Evolutionary conservation across 805 yeast species (phyloP), one percentile per base, ranked within the genome.

Genomic region (Ascoidea rubescens): DNA sequence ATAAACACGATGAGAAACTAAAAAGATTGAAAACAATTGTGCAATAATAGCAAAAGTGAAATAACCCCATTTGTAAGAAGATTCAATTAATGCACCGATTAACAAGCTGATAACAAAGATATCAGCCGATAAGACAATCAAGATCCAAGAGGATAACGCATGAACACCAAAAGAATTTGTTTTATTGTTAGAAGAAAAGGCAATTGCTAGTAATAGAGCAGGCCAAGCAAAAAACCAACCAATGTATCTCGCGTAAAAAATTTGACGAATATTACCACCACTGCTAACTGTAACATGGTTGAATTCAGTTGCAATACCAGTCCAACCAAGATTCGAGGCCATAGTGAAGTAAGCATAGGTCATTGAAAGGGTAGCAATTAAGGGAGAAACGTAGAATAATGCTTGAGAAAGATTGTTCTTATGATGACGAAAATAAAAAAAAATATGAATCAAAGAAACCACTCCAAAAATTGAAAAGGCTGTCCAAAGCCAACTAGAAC

Each of bases 51-150:
- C 46, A 59, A 73, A 70, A n/a, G 71, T 64, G 56, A 67, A 73
- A 65, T 71, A 73, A 64, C 78, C 78, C 78, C 78, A 74, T 62
- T 69, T 74, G 59, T 75, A 75, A 52, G 73, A 65, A 14, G 78
- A 68, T 50, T 62, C 59, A 50, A 74, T 72, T 48, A 74, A 62
- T 47, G 65, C 56, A 58, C 75, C 78, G 58, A 73, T 64, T 59
- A 75, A 67, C 30, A 71, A 66, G 51, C 73, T 71, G 53, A 75
- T 66, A 37, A 71, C 74, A 55, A 61, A 73, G 14, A 72, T 62
- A 55, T 69, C 72, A 50, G 70, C 62, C 28, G 70, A 59, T 21
- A 21, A 21, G 28, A 48, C 71, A 61, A 46, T 70, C 57, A 62
- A 62, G 58, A 61, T 63, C 12, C 56, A 57, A 46, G 58, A 58